phyloP scores from a whole-genome alignment of 495 filamentous ascomycete genomes.

The Aspergillus conjunctus region DNA sequence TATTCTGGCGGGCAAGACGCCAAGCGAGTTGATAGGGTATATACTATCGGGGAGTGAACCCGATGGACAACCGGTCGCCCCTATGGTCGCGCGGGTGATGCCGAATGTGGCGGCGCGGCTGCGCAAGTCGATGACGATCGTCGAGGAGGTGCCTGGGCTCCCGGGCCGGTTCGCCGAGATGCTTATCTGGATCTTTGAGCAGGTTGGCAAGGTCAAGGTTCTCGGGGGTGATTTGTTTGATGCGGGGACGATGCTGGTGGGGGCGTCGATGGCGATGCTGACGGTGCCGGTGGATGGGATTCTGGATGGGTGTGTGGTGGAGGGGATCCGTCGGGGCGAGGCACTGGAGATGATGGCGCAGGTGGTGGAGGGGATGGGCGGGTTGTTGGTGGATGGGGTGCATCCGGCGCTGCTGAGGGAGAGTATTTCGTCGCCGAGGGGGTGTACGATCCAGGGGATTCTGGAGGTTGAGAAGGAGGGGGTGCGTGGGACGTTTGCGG shows the following conservation, averaged over 20 bases:
- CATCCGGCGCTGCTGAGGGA: conserved; percentile 39
- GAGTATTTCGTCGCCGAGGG: conserved; percentile 41
- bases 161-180: conserved; percentile 21
- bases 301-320: conserved; percentile 42
- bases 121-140: conserved; percentile 38
- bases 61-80: conserved; percentile 1
- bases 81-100: conserved; percentile 36
- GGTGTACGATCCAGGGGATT: conserved; percentile 40
- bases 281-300: conserved; percentile 42
- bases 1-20: conserved; percentile 80
- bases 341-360: conserved; percentile 39
- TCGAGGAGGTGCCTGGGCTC: conserved; percentile 26
- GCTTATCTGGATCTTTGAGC: conserved; percentile 28
- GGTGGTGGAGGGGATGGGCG: conserved; percentile 36
- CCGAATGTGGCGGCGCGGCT: conserved; percentile 42
- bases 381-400: conserved; percentile 33
- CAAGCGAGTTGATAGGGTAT: conserved; percentile 60
- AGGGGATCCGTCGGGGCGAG: conserved; percentile 38
- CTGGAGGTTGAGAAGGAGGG: conserved; percentile 37
- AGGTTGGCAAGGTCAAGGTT: conserved; percentile 38
- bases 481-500: conserved; percentile 28
- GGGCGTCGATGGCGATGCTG: conserved; percentile 36
- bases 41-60: conserved; percentile 37
- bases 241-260: conserved; percentile 35
- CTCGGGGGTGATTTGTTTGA: conserved; percentile 33